Evolutionary conservation across 805 yeast species (phyloP).

Genomic region (Barnettozyma sucrosica): DNA sequence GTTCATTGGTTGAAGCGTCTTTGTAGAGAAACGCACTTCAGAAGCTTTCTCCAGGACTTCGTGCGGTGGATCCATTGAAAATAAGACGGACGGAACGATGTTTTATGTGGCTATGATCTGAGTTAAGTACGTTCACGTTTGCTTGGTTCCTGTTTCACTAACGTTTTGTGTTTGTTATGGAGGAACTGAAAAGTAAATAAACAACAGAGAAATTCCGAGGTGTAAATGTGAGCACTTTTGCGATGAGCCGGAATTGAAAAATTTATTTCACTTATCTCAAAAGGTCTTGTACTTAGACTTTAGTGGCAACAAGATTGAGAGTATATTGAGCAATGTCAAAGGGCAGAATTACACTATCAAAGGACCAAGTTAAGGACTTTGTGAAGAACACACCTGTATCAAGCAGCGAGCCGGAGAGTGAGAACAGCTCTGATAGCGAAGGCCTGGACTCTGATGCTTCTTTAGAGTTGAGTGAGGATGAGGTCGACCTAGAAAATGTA

Average conservation of each 20-base stretch:
- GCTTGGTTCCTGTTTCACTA: constrained; percentile 1
- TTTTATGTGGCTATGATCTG: background rate
- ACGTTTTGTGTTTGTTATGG: background rate
- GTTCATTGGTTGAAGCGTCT: background rate
- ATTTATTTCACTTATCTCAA: background rate
- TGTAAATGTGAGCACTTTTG: background rate
- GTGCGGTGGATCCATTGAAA: background rate
- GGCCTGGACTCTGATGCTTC: constrained; percentile 11
- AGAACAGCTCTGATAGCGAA: constrained; percentile 9
- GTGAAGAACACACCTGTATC: constrained; percentile 4
- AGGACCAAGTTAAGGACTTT: constrained; percentile 5
- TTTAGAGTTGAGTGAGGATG: constrained; percentile 11
- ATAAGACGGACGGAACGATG: no score
- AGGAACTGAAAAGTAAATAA: constrained; percentile 3
- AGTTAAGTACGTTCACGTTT: background rate
- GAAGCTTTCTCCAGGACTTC: background rate
- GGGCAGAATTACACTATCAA: constrained; percentile 5
- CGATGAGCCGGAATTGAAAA: constrained; percentile 8
- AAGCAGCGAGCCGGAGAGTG: constrained; percentile 11
- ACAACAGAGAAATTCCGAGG: background rate
- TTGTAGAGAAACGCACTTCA: background rate
- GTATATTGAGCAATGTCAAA: constrained; percentile 2
- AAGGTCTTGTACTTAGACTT: background rate
- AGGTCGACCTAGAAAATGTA: constrained; percentile 7
- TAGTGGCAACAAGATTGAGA: background rate